Evolutionary conservation across 2,329 filamentous ascomycete genomes (phyloP).

Genomic region (Monilinia fructigena): DNA sequence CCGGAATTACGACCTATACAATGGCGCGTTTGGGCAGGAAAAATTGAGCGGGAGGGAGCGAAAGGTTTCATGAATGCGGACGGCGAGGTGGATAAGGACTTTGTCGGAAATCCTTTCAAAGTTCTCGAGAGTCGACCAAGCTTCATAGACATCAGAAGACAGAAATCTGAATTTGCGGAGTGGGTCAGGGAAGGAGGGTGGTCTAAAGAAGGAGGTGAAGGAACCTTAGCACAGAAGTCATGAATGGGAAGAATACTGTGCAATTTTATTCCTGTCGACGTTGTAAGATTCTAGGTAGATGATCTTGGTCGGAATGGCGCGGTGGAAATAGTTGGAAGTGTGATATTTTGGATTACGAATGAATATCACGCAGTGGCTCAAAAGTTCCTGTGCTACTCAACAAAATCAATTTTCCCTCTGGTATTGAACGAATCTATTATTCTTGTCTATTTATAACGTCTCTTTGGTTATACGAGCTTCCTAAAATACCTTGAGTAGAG

Average conservation of each 20-base stretch:
- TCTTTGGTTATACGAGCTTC: neutral
- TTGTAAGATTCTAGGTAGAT: neutral
- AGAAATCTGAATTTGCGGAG: conserved; percentile 74
- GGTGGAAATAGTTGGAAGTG: neutral
- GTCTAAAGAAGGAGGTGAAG: neutral
- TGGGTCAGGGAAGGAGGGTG: conserved; percentile 57
- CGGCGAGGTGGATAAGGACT: conserved; percentile 68
- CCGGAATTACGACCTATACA: conserved; percentile 80
- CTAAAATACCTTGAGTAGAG: neutral
- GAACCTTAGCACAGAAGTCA: conserved; percentile 2
- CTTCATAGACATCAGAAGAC: conserved; percentile 83
- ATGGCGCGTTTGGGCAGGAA: conserved; percentile 77
- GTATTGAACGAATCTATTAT: neutral
- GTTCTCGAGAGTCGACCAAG: conserved; percentile 76
- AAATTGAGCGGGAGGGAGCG: conserved; percentile 75
- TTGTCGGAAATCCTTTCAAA: conserved; percentile 74
- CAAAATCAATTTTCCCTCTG: neutral
- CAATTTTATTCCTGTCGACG: conserved; percentile 1
- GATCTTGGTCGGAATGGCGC: neutral
- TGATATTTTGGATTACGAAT: neutral
- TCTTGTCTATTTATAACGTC: neutral
- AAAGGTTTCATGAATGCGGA: conserved; percentile 55
- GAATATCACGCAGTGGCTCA: conserved; percentile 7
- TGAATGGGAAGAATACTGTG: conserved; percentile 11
- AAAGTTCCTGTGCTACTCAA: neutral